These are phyloP conservation scores for Zoysia matrella DNA, from an alignment of 202 grass and related monocot species.

Conservation along the genomic window DNA sequence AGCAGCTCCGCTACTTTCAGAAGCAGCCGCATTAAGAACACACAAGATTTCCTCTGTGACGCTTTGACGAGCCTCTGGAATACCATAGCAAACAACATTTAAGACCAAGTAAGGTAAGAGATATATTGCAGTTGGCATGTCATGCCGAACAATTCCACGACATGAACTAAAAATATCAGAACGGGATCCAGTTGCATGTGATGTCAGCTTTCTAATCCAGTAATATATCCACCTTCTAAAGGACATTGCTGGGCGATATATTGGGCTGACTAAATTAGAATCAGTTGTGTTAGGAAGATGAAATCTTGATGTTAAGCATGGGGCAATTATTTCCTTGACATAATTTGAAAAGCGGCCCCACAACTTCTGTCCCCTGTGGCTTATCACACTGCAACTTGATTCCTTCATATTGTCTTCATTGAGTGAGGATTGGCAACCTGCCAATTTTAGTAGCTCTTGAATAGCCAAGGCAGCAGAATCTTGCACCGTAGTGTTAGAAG, in stretches of 20 bases:
- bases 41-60: slow-evolving; percentile 93
- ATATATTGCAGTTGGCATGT: slow-evolving; percentile 93
- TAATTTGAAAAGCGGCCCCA: slow-evolving; percentile 91
- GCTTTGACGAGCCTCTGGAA: slow-evolving; percentile 75
- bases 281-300: slow-evolving; percentile 72
- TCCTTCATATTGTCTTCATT: slow-evolving; percentile 46
- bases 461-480: slow-evolving; percentile 98
- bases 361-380: slow-evolving; percentile 75
- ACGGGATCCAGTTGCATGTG: slow-evolving; percentile 74
- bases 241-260: slow-evolving; percentile 89
- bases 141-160: slow-evolving; percentile 84
- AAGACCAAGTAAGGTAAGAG: slow-evolving; percentile 92
- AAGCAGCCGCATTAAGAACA: slow-evolving; percentile 88
- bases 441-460: slow-evolving; percentile 90
- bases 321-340: slow-evolving; percentile 97
- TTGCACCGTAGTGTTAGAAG: slow-evolving; percentile 85
- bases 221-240: slow-evolving; percentile 92
- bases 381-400: slow-evolving; percentile 55
- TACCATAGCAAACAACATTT: slow-evolving; percentile 96
- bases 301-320: slow-evolving; percentile 94
- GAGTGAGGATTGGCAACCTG: slow-evolving; percentile 80
- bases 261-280: slow-evolving; percentile 63
- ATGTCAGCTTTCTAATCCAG: slow-evolving; percentile 88
- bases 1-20: slow-evolving; percentile 78
- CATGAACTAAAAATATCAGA: slow-evolving; percentile 89